Evolutionary conservation across 2,329 filamentous ascomycete species (phyloP).

Genomic region (Cladosporium oxysporum): DNA sequence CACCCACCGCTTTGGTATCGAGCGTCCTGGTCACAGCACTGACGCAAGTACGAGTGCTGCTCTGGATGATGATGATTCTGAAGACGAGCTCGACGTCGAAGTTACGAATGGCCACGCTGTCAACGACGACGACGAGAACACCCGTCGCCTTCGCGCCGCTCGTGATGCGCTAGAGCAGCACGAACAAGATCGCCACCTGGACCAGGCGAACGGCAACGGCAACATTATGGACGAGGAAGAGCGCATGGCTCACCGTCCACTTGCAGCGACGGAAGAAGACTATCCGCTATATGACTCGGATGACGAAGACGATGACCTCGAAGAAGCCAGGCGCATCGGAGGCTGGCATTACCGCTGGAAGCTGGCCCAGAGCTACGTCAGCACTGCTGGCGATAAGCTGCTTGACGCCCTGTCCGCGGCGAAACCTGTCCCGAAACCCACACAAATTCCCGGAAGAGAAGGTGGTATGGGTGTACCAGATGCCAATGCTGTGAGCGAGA

Average conservation of each 20-base stretch:
- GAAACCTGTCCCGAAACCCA: conserved; percentile 43
- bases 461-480: conserved; percentile 47
- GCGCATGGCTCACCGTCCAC: conserved; percentile 66
- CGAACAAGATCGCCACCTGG: conserved; percentile 50
- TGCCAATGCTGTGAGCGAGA: conserved; percentile 41
- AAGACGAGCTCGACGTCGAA: conserved; percentile 62
- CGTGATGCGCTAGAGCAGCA: conserved; percentile 54
- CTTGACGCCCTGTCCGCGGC: conserved; percentile 38
- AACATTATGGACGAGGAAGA: conserved; percentile 75
- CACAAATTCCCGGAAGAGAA: conserved; percentile 44
- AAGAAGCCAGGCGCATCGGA: conserved; percentile 74
- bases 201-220: conserved; percentile 46
- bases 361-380: conserved; percentile 51
- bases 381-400: conserved; percentile 44
- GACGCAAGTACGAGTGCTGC: conserved; percentile 77
- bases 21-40: conserved; percentile 71
- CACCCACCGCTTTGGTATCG: conserved; percentile 87
- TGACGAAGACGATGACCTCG: conserved; percentile 71
- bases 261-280: conserved; percentile 61
- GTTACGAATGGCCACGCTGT: conserved; percentile 47
- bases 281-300: conserved; percentile 90
- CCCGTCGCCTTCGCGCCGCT: conserved; percentile 52
- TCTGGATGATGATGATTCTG: conserved; percentile 71
- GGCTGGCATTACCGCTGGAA: conserved; percentile 73
- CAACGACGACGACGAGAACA: conserved; percentile 45